Conservation (phyloP, 768 basidiomycete species). For the Hebeloma cylindrosporum region DNA sequence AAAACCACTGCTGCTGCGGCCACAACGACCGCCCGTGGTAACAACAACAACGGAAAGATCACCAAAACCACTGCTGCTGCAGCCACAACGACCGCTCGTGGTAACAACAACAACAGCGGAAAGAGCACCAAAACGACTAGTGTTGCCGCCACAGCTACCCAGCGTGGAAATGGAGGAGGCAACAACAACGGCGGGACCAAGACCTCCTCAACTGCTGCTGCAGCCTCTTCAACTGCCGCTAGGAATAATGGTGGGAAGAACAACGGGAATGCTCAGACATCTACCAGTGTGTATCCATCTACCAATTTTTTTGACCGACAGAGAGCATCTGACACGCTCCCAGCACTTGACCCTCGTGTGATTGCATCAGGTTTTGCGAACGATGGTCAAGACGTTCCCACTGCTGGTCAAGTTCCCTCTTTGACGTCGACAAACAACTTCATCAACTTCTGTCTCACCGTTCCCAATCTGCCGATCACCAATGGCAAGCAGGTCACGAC, state of each 20-base stretch:
- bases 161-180: too few relatives aligned
- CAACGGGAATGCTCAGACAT: slow-evolving; percentile 42
- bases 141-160: too few relatives aligned
- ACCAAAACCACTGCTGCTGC: slow-evolving; percentile 4
- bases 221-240: slow-evolving; percentile 1
- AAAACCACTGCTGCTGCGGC: slow-evolving; percentile 5
- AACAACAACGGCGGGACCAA: slow-evolving; percentile 9
- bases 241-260: slow-evolving; percentile 1
- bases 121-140: too few relatives aligned
- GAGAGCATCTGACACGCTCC: slow-evolving; percentile 3
- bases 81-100: not conserved
- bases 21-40: too few relatives aligned
- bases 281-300: slow-evolving; percentile 32
- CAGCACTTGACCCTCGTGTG: slow-evolving; percentile 52
- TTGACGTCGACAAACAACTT: slow-evolving; percentile 61
- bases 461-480: slow-evolving; percentile 48
- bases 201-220: slow-evolving; percentile 12
- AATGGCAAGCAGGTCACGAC: slow-evolving; percentile 52
- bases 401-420: slow-evolving; percentile 49
- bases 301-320: not conserved
- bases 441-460: slow-evolving; percentile 53
- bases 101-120: slow-evolving; percentile 12
- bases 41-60: slow-evolving; percentile 8
- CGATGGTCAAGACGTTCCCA: slow-evolving; percentile 45
- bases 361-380: slow-evolving; percentile 51